Evolutionary conservation across 208 protist genomes (phyloP).

Genomic region (Leishmania amazonensis): DNA sequence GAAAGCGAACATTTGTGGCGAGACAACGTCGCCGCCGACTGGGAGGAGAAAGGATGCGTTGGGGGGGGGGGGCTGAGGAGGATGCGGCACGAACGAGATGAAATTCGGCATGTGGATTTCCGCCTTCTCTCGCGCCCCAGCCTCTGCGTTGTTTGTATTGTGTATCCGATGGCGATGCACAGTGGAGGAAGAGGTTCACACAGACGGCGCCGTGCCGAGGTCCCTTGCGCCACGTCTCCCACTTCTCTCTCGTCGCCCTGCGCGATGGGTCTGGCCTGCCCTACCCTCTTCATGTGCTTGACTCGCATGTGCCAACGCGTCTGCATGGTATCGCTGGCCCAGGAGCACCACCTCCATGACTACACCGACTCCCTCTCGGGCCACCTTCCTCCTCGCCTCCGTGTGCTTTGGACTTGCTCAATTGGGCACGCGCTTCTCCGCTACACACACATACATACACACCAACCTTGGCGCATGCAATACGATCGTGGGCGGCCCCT

Average conservation of each 20-base stretch:
- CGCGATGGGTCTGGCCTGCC: neutral
- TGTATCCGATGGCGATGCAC: neutral
- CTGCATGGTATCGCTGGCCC: neutral
- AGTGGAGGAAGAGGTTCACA: neutral
- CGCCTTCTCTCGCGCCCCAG: neutral
- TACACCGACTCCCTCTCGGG: neutral
- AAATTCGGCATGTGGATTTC: neutral
- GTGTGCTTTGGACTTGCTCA: neutral
- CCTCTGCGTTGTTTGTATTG: neutral
- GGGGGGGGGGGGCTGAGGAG: neutral
- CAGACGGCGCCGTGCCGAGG: neutral
- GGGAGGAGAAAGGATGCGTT: neutral
- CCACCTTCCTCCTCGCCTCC: neutral
- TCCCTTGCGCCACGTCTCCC: neutral
- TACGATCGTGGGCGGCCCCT: neutral
- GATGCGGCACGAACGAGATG: neutral
- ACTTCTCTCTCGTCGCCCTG: neutral
- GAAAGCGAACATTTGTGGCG: neutral
- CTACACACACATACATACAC: neutral
- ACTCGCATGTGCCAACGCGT: neutral
- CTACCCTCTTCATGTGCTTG: no score
- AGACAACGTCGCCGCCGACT: neutral
- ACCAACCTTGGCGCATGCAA: neutral
- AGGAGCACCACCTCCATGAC: neutral
- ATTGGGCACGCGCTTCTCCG: neutral